Conservation (phyloP, 164 flowering plant genomes). For the Magnolia sinica region DNA sequence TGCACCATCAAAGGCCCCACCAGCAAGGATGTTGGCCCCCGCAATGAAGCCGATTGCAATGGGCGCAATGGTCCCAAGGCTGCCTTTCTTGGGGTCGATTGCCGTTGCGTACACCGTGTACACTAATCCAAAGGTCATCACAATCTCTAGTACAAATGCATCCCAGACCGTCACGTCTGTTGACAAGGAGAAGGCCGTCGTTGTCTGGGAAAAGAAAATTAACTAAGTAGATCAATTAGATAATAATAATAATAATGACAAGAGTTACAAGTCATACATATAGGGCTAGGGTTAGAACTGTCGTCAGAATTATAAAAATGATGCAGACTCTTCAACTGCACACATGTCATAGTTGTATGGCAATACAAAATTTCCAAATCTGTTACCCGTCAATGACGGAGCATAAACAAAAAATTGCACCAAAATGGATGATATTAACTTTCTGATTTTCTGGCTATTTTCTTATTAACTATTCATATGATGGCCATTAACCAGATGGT, state of each 20-base stretch:
- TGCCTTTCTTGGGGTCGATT: constrained; percentile 54
- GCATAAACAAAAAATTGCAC: no score
- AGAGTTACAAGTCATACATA: background rate
- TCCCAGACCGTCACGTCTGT: constrained; percentile 54
- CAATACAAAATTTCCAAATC: no score
- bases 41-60: constrained; percentile 51
- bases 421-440: no score
- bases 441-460: no score
- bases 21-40: constrained; percentile 49
- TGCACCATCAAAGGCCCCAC: constrained; percentile 49
- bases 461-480: no score
- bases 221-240: background rate
- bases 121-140: constrained; percentile 79
- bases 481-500: no score
- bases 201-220: constrained; percentile 6
- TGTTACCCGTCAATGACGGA: no score
- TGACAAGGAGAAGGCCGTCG: constrained; percentile 36
- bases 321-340: no score
- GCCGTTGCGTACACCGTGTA: constrained; percentile 85
- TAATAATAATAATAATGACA: background rate
- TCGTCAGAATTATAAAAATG: background rate
- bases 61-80: constrained; percentile 44
- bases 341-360: no score
- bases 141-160: constrained; percentile 68
- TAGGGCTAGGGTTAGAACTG: background rate